Evolutionary conservation across 1,284 basidiomycete species (phyloP).

Genomic region (Irpex rosettiformis): DNA sequence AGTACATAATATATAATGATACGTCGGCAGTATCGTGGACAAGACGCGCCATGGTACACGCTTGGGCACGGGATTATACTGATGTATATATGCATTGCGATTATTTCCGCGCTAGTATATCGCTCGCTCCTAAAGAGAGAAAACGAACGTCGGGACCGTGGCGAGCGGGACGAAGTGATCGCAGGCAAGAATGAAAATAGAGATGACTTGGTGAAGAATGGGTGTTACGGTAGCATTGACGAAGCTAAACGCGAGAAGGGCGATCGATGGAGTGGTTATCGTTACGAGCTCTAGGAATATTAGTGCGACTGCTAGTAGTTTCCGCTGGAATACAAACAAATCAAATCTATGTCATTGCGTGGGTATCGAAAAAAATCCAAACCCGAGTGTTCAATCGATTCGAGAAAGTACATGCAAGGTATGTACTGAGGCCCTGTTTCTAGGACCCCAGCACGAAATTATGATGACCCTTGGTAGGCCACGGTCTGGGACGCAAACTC

Average conservation of each 20-base stretch:
- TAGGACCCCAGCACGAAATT: no score
- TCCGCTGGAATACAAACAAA: no score
- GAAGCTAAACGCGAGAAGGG: constrained; percentile 36
- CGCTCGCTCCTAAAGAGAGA: constrained; percentile 35
- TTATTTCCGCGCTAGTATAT: constrained; percentile 36
- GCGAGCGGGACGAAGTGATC: constrained; percentile 45
- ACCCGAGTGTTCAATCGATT: no score
- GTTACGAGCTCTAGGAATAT: constrained; percentile 31
- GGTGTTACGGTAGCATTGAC: constrained; percentile 24
- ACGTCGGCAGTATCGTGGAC: constrained; percentile 16
- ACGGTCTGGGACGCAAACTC: not conserved
- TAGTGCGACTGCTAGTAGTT: no score
- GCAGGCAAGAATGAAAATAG: constrained; percentile 26
- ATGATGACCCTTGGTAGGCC: not conserved
- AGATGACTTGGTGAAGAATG: constrained; percentile 18
- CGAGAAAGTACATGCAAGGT: no score
- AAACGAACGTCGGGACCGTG: constrained; percentile 40
- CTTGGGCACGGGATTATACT: constrained; percentile 49
- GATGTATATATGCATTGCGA: constrained; percentile 43
- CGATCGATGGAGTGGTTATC: constrained; percentile 35
- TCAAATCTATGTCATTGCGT: no score
- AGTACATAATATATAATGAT: not conserved
- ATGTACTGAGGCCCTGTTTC: no score
- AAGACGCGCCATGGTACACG: constrained; percentile 41
- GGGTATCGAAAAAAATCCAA: no score